A percentile compares a stretch with the other conserved stretches of the same genome.
These are phyloP conservation scores for Amanita rimosa DNA, from an alignment of 768 basidiomycete genomes.

Conservation along the genomic window DNA sequence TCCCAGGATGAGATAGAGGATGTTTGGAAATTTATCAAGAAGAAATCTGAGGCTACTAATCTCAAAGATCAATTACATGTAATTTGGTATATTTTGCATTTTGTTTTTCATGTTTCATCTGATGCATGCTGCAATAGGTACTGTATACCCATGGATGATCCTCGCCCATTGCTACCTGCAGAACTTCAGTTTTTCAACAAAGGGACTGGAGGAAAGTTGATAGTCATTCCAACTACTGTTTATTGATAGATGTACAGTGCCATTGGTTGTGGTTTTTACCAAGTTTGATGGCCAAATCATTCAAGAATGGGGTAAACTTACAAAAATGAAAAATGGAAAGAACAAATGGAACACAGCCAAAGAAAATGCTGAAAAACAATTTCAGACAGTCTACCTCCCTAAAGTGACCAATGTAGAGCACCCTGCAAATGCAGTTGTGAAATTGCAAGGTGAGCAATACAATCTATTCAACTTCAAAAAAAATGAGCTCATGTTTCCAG, in stretches of 20 bases:
- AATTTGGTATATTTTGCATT: background rate
- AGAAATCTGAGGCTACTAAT: no score
- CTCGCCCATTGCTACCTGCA: background rate
- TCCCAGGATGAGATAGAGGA: slow-evolving; percentile 2
- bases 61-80: background rate
- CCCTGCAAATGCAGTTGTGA: slow-evolving; percentile 11
- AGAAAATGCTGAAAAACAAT: slow-evolving; percentile 8
- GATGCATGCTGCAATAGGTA: background rate
- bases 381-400: slow-evolving; percentile 9
- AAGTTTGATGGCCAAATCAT: slow-evolving; percentile 22
- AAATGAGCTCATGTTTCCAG: background rate
- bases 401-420: slow-evolving; percentile 9
- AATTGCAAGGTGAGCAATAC: slow-evolving; percentile 9
- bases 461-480: background rate
- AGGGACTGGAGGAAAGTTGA: background rate
- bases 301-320: slow-evolving; percentile 9
- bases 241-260: slow-evolving; percentile 16
- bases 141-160: background rate
- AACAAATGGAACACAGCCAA: slow-evolving; percentile 6
- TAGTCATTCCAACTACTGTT: background rate
- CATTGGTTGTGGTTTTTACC: slow-evolving; percentile 26
- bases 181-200: background rate
- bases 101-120: background rate
- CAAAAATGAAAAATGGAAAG: background rate
- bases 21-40: no score